A percentile compares a stretch with the other conserved stretches of the same genome.
Evolutionary conservation across 805 yeast species (phyloP).

Genomic region (Yarrowia sp.): DNA sequence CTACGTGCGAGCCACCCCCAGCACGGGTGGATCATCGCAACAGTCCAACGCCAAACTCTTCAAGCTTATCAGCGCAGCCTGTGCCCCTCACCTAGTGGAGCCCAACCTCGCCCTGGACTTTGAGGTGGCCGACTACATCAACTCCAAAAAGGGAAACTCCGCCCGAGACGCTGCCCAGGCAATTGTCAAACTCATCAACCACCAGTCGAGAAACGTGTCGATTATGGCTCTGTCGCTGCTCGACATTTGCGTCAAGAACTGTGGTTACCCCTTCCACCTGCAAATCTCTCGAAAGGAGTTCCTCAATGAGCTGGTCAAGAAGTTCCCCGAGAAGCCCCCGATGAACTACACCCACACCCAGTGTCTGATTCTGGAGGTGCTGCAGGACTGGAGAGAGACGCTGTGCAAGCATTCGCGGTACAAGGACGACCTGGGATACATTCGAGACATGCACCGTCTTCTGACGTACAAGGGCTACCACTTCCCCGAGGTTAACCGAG

Average conservation of each 20-base stretch:
- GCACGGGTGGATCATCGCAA: neutral
- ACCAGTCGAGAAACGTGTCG: conserved; percentile 78
- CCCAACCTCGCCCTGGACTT: conserved; percentile 86
- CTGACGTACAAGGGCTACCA: conserved; percentile 85
- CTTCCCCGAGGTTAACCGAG: conserved; percentile 87
- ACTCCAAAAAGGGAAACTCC: conserved; percentile 84
- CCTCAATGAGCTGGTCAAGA: conserved; percentile 83
- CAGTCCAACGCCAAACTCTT: conserved; percentile 20
- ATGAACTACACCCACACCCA: conserved; percentile 79
- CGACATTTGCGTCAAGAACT: conserved; percentile 91
- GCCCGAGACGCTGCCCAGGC: conserved; percentile 92
- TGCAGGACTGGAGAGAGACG: conserved; percentile 97
- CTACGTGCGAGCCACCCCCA: conserved; percentile 18
- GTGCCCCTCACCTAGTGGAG: conserved; percentile 74
- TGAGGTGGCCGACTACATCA: conserved; percentile 90
- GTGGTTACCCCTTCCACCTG: conserved; percentile 95
- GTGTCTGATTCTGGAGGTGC: conserved; percentile 77
- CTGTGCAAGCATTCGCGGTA: conserved; percentile 85
- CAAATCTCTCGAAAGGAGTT: conserved; percentile 95
- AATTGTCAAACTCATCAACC: conserved; percentile 77
- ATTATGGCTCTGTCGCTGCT: conserved; percentile 72
- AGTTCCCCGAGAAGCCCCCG: conserved; percentile 95
- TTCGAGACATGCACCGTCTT: conserved; percentile 93
- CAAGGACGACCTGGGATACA: conserved; percentile 86
- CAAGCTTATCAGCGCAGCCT: conserved; percentile 53